Conservation (phyloP, 345 rosid genomes). For the Atalantia buxifolia region DNA sequence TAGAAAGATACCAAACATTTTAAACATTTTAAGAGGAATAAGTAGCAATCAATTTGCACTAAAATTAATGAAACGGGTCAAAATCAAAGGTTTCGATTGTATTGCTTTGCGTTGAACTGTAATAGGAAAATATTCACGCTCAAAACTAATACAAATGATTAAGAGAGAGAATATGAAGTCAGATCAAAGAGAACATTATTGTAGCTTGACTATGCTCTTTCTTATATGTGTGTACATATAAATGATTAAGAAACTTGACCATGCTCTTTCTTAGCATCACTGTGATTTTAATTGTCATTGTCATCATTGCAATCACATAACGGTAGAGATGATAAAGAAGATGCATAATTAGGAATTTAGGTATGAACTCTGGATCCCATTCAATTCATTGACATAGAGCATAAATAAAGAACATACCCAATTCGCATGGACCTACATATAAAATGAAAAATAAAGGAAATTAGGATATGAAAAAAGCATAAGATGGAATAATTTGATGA, state of each 20-base stretch:
- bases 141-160: neutral
- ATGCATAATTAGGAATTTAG: slow-evolving; percentile 15
- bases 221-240: no score
- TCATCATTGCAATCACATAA: slow-evolving; percentile 7
- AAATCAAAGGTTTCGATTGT: neutral
- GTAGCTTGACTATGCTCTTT: no score
- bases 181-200: no score
- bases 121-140: neutral
- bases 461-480: neutral
- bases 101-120: neutral
- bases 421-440: neutral
- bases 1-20: neutral
- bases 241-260: neutral
- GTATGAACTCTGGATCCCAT: slow-evolving; percentile 17
- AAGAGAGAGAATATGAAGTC: no score
- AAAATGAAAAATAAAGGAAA: neutral
- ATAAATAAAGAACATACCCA: neutral
- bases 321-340: neutral
- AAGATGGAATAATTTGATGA: neutral
- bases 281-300: neutral
- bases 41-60: neutral
- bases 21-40: neutral
- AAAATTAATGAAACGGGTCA: neutral
- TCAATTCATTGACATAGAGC: neutral
- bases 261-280: neutral